These are phyloP conservation scores for Prunus persica DNA, from an alignment of 306 rosid species.

Conservation along the genomic window DNA sequence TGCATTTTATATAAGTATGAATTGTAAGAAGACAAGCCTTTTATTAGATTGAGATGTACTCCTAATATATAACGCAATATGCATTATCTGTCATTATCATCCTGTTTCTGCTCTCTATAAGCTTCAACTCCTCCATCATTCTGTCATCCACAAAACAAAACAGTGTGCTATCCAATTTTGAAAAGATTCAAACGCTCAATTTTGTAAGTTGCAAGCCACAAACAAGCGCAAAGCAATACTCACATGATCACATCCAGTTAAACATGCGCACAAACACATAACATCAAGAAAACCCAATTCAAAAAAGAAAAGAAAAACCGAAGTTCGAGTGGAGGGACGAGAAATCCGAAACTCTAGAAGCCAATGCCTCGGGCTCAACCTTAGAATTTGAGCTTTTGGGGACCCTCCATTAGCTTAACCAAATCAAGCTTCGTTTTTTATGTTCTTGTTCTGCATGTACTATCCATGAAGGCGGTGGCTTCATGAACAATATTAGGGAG, in stretches of 20 bases:
- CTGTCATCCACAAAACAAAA: constrained; percentile 31
- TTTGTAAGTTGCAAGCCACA: neutral
- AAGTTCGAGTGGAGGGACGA: constrained; percentile 6
- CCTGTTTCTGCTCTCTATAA: constrained; percentile 13
- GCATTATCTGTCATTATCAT: constrained; percentile 3
- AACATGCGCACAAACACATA: neutral
- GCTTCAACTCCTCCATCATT: constrained; percentile 24
- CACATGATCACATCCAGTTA: neutral
- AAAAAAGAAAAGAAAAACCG: neutral
- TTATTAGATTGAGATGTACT: neutral
- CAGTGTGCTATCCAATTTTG: neutral
- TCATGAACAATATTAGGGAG: too few relatives aligned
- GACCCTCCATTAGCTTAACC: constrained; percentile 28
- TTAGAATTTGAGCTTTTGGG: constrained; percentile 13
- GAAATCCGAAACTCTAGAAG: constrained; percentile 26
- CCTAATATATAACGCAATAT: too few relatives aligned
- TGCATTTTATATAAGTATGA: neutral
- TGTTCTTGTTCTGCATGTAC: constrained; percentile 1
- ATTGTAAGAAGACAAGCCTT: too few relatives aligned
- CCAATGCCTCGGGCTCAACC: constrained; percentile 11
- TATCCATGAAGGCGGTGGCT: too few relatives aligned
- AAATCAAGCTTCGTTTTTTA: neutral
- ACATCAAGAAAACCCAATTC: constrained; percentile 8
- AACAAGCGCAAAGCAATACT: neutral
- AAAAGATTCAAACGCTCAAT: neutral